phyloP scores from a whole-genome alignment of 83 land plant genomes.

The Picea abies region DNA sequence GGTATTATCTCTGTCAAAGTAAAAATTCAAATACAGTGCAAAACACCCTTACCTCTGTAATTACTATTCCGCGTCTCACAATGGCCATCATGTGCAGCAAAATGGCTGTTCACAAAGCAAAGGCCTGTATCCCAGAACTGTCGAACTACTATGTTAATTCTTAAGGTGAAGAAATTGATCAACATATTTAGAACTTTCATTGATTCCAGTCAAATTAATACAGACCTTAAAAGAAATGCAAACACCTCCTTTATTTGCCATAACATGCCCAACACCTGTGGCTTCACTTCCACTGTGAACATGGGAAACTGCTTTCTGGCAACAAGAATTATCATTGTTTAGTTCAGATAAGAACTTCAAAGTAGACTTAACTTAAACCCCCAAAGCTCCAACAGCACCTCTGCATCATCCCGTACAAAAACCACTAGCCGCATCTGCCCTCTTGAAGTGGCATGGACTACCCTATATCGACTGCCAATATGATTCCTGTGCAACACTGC shows the following conservation, averaged over 20 bases:
- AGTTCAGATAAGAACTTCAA: background rate
- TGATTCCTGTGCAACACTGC: slow-evolving; percentile 12
- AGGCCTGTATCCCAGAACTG: slow-evolving; percentile 58
- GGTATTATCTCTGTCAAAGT: background rate
- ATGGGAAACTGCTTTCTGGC: no score
- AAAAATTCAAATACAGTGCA: background rate
- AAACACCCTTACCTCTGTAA: slow-evolving; percentile 29
- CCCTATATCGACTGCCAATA: slow-evolving; percentile 38
- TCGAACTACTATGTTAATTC: background rate
- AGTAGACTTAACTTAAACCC: background rate
- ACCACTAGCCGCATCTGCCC: slow-evolving; percentile 49
- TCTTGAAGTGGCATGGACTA: slow-evolving; percentile 47
- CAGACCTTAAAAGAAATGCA: no score
- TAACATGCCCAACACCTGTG: no score
- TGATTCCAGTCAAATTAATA: no score
- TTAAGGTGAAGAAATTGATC: background rate
- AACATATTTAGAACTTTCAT: no score
- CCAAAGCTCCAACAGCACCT: slow-evolving; percentile 22
- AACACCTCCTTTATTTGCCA: no score
- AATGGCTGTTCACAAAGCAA: slow-evolving; percentile 57
- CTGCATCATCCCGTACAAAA: slow-evolving; percentile 50
- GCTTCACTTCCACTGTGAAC: no score
- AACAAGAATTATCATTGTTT: background rate
- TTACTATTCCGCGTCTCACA: slow-evolving; percentile 48
- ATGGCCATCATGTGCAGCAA: slow-evolving; percentile 60